Percentiles rank a stretch among this genome's conserved stretches.
Evolutionary conservation across 176 grass and related monocot species (phyloP).

Genomic region (Avena eriantha): DNA sequence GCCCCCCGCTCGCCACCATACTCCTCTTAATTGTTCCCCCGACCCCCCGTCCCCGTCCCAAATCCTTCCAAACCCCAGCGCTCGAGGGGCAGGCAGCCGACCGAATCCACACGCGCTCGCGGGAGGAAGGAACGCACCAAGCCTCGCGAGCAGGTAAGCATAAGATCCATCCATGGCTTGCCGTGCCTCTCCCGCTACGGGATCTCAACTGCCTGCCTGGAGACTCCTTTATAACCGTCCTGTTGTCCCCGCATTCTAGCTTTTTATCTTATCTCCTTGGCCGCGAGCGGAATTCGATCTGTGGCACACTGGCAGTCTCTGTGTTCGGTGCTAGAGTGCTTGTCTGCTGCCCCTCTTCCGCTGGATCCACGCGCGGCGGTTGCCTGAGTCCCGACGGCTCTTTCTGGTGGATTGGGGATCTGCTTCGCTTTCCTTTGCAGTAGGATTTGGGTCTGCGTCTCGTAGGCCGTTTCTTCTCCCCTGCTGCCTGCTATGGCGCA

Average conservation of each 20-base stretch:
- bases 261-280: neutral
- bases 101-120: neutral
- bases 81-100: neutral
- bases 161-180: neutral
- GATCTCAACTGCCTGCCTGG: neutral
- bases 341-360: neutral
- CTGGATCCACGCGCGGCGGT: neutral
- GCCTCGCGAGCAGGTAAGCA: conserved; percentile 29
- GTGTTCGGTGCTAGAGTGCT: neutral
- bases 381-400: neutral
- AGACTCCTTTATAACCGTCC: neutral
- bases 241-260: neutral
- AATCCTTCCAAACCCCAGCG: neutral
- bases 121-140: neutral
- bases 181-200: neutral
- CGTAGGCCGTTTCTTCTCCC: neutral
- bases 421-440: neutral
- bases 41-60: neutral
- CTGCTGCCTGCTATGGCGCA: neutral
- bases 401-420: neutral
- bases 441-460: neutral
- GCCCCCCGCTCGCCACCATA: neutral
- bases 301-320: too few relatives aligned
- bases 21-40: conserved; percentile 34
- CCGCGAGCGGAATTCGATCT: conserved; percentile 20